Evolutionary conservation across 495 filamentous ascomycete genomes (phyloP).

Genomic region (Rostrohypoxylon terebratum): DNA sequence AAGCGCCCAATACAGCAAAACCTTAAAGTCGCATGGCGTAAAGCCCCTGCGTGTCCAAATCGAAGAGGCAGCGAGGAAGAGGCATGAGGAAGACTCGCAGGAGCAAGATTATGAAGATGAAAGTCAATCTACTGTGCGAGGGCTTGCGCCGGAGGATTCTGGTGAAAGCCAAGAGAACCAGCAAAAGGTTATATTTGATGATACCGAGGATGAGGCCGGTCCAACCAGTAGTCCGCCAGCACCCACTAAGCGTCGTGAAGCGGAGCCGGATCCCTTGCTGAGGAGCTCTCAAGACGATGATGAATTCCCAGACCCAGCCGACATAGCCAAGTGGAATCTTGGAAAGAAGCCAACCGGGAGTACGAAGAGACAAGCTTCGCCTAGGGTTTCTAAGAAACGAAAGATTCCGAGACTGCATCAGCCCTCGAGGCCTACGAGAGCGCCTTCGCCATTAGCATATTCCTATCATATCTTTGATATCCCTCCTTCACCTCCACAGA

Average conservation of each 20-base stretch:
- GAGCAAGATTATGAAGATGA: slow-evolving; percentile 66
- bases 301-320: slow-evolving; percentile 48
- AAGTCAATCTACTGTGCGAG: slow-evolving; percentile 53
- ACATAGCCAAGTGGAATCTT: slow-evolving; percentile 46
- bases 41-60: slow-evolving; percentile 68
- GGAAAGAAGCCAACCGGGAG: slow-evolving; percentile 10
- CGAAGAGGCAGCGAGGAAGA: slow-evolving; percentile 47
- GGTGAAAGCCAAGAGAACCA: slow-evolving; percentile 49
- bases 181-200: slow-evolving; percentile 32
- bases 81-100: slow-evolving; percentile 59
- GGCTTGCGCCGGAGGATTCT: slow-evolving; percentile 29
- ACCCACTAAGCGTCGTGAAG: slow-evolving; percentile 22
- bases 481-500: slow-evolving; percentile 46
- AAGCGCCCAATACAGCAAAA: slow-evolving; percentile 70
- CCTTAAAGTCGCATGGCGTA: slow-evolving; percentile 71
- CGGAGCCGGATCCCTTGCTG: background rate
- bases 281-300: slow-evolving; percentile 46
- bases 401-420: slow-evolving; percentile 38
- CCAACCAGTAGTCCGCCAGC: slow-evolving; percentile 20
- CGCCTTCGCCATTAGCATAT: slow-evolving; percentile 11
- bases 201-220: slow-evolving; percentile 41
- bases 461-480: slow-evolving; percentile 43
- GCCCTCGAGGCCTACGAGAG: slow-evolving; percentile 24
- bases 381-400: slow-evolving; percentile 36
- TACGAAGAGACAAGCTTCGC: slow-evolving; percentile 44